Evolutionary conservation across 192 early-diverging fungal species (phyloP).

Genomic region (Rhizophagus sp.): DNA sequence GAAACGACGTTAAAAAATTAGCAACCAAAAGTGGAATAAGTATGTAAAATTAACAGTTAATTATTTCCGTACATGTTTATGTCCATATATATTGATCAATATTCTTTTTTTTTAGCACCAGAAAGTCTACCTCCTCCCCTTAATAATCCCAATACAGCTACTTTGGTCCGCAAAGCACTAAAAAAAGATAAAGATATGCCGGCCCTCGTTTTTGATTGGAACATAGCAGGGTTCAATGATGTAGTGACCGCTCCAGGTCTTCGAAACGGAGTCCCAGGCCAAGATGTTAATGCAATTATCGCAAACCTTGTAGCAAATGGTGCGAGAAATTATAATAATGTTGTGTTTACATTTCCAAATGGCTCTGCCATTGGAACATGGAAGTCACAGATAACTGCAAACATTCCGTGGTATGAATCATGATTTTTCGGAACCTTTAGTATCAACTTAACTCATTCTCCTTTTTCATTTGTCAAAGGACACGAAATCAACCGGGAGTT

Average conservation of each 20-base stretch:
- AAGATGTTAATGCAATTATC: neutral
- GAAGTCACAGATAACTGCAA: neutral
- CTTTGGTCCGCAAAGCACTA: neutral
- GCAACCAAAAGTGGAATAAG: too few species aligned
- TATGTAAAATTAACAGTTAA: too few species aligned
- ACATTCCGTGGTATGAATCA: conserved; percentile 23
- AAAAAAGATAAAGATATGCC: conserved; percentile 22
- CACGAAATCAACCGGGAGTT: neutral
- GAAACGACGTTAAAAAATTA: too few species aligned
- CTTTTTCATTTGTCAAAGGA: conserved; percentile 9
- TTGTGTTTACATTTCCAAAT: conserved; percentile 23
- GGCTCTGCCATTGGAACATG: conserved; percentile 1
- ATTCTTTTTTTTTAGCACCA: too few species aligned
- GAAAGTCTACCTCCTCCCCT: too few species aligned
- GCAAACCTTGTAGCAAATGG: conserved; percentile 14
- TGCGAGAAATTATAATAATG: neutral
- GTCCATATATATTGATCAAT: too few species aligned
- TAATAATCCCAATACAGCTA: too few species aligned
- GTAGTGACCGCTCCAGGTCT: neutral
- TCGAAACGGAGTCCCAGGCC: conserved; percentile 14
- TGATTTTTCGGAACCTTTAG: conserved; percentile 15
- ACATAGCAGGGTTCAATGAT: conserved; percentile 1
- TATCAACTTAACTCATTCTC: neutral
- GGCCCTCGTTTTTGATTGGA: conserved; percentile 20
- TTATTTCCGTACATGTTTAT: too few species aligned